Percentiles rank a stretch among this genome's conserved stretches.
phyloP scores from a whole-genome alignment of 73 alveolate species.

The Paramecium bursaria region DNA sequence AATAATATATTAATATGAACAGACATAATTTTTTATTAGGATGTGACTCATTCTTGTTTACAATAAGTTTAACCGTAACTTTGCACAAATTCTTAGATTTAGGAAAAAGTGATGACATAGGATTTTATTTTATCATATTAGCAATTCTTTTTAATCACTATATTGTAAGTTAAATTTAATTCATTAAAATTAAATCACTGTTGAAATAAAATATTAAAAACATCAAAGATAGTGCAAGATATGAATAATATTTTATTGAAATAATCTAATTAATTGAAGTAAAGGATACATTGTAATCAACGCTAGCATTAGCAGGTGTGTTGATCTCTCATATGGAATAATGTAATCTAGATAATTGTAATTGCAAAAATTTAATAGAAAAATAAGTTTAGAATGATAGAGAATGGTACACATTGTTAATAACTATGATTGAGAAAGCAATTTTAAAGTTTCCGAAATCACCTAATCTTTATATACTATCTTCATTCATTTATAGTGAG shows the following conservation, averaged over 20 bases:
- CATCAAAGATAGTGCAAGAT: slow-evolving; percentile 17
- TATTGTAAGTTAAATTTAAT: background rate
- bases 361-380: slow-evolving; percentile 26
- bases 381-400: slow-evolving; percentile 54
- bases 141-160: slow-evolving; percentile 12
- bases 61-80: slow-evolving; percentile 13
- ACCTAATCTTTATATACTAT: slow-evolving; percentile 12
- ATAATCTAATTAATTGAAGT: slow-evolving; percentile 25
- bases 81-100: background rate
- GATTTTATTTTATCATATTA: slow-evolving; percentile 55
- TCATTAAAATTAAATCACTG: slow-evolving; percentile 2
- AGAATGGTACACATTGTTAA: slow-evolving; percentile 25
- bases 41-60: background rate
- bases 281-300: slow-evolving; percentile 45
- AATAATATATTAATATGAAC: background rate
- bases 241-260: slow-evolving; percentile 7
- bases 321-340: slow-evolving; percentile 28
- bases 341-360: slow-evolving; percentile 57
- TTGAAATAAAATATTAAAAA: slow-evolving; percentile 15
- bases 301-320: slow-evolving; percentile 58
- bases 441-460: slow-evolving; percentile 23
- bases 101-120: slow-evolving; percentile 5
- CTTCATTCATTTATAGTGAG: slow-evolving; percentile 21
- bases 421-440: background rate
- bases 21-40: background rate